phyloP scores from a whole-genome alignment of 2,329 filamentous ascomycete genomes.

The Pyrenophora seminiperda region DNA sequence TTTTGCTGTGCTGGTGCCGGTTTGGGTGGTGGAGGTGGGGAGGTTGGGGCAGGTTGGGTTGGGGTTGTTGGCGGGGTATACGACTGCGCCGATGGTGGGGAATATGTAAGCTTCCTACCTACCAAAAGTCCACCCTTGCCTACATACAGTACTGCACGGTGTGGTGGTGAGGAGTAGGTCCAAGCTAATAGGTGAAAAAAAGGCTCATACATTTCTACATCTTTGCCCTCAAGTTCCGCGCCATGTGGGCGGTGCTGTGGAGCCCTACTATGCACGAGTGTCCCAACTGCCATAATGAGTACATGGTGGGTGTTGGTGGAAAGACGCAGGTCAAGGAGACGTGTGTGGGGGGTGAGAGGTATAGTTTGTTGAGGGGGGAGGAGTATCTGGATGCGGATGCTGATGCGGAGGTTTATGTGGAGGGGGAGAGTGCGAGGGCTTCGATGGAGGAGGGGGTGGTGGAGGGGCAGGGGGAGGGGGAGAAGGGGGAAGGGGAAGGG shows the following conservation, averaged over 20 bases:
- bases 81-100: slow-evolving; percentile 25
- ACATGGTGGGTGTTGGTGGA: slow-evolving; percentile 1
- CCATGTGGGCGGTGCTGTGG: not conserved
- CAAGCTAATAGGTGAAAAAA: not conserved
- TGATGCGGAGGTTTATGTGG: slow-evolving; percentile 17
- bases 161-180: no score
- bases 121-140: no score
- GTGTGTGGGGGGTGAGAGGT: slow-evolving; percentile 11
- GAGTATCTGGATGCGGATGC: slow-evolving; percentile 24
- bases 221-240: slow-evolving; percentile 12
- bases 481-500: slow-evolving; percentile 18
- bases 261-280: slow-evolving; percentile 15
- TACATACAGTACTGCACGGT: no score
- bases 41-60: slow-evolving; percentile 5
- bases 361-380: slow-evolving; percentile 26
- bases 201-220: slow-evolving; percentile 21
- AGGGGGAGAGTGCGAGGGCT: slow-evolving; percentile 1
- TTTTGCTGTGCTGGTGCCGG: slow-evolving; percentile 16
- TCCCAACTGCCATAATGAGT: slow-evolving; percentile 23
- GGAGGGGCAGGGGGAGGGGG: slow-evolving; percentile 11
- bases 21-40: slow-evolving; percentile 18
- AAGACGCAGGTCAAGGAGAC: not conserved
- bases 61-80: slow-evolving; percentile 22
- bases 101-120: slow-evolving; percentile 21
- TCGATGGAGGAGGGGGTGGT: slow-evolving; percentile 13